A percentile compares a stretch with the other conserved stretches of the same genome.
phyloP scores from a whole-genome alignment of 2,329 filamentous ascomycete genomes.

The Cordyceps farinosa region DNA sequence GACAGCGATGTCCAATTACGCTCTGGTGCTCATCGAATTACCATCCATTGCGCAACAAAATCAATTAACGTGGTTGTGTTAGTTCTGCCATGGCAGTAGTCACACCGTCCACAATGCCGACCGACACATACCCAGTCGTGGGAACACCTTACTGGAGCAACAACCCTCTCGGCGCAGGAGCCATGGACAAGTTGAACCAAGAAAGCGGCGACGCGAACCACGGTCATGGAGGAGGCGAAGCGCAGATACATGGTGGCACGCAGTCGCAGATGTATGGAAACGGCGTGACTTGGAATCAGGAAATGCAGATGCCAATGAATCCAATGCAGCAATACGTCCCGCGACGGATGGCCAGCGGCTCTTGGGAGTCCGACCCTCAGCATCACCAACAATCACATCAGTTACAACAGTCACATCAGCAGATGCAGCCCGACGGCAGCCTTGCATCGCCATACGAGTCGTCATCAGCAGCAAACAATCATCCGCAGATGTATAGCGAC shows the following conservation, averaged over 20 bases:
- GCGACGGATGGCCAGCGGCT: neutral
- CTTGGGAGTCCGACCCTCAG: neutral
- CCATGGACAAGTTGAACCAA: neutral
- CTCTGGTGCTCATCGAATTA: neutral
- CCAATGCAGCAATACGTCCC: slow-evolving; percentile 7
- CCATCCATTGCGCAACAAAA: neutral
- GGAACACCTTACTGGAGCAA: slow-evolving; percentile 7
- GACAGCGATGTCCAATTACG: too few relatives aligned
- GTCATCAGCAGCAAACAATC: neutral
- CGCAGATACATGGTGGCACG: neutral
- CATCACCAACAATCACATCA: neutral
- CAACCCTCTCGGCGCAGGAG: neutral
- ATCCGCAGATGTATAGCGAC: neutral
- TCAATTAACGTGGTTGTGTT: neutral
- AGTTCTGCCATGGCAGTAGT: neutral
- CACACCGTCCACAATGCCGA: neutral
- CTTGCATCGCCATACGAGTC: slow-evolving; percentile 9
- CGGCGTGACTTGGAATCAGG: neutral
- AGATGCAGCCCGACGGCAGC: slow-evolving; percentile 2
- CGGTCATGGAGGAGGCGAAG: neutral
- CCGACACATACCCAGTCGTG: slow-evolving; percentile 1
- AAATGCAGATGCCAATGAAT: slow-evolving; percentile 5
- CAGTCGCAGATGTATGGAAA: slow-evolving; percentile 5
- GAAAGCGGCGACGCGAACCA: neutral
- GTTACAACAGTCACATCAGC: neutral